Percentiles rank a stretch among this genome's conserved stretches.
These are phyloP conservation scores for Luffa aegyptiaca DNA, from an alignment of 306 rosid genomes.

Conservation along the genomic window DNA sequence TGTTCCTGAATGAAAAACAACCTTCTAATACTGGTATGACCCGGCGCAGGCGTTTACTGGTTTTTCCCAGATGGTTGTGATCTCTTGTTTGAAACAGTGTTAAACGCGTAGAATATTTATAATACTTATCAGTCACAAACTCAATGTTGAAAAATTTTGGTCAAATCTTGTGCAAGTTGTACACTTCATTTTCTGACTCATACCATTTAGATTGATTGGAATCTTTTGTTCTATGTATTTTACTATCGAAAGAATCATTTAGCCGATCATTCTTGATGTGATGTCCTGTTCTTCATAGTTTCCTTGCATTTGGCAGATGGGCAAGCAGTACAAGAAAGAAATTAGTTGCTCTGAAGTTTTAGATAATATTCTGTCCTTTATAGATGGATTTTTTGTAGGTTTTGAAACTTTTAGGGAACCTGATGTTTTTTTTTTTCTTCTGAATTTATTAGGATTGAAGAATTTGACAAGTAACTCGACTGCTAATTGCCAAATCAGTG, in stretches of 20 bases:
- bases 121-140: not conserved
- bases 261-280: not conserved
- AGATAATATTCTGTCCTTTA: not conserved
- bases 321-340: not conserved
- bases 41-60: not conserved
- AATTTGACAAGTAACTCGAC: not conserved
- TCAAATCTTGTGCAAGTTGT: not conserved
- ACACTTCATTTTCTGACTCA: not conserved
- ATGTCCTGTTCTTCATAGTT: not conserved
- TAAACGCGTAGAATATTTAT: not conserved
- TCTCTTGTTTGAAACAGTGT: not conserved
- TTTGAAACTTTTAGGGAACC: not conserved
- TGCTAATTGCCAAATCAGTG: not conserved
- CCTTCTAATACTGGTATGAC: not conserved
- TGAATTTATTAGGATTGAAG: not conserved
- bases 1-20: not conserved
- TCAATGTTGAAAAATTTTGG: not conserved
- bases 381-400: not conserved
- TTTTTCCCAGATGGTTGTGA: not conserved
- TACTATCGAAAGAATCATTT: not conserved
- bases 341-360: not conserved
- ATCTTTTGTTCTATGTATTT: not conserved
- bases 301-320: slow-evolving; percentile 6
- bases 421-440: no score
- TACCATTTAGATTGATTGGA: not conserved